Conservation (phyloP, 163 green algal species). For the Scenedesmus sp. region DNA sequence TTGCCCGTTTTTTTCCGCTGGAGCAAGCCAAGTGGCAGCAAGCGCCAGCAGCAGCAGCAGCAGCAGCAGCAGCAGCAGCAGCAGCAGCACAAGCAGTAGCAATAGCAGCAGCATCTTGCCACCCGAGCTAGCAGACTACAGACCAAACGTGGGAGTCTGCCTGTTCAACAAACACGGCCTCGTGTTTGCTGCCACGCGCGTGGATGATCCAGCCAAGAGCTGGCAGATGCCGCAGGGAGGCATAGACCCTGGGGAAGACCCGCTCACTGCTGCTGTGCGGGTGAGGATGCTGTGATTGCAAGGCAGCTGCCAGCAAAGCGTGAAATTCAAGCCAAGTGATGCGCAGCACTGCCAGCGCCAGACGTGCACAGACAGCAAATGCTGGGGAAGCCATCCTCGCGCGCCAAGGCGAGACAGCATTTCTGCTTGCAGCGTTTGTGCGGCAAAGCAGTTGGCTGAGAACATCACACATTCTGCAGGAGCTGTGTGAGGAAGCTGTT, state of each 20-base stretch:
- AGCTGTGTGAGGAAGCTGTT: too few species aligned
- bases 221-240: constrained; percentile 66
- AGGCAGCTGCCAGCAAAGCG: too few species aligned
- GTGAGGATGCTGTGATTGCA: background rate
- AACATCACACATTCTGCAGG: too few species aligned
- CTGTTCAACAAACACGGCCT: constrained; percentile 50
- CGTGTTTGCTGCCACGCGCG: constrained; percentile 49
- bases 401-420: too few species aligned
- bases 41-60: too few species aligned
- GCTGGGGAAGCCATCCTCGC: too few species aligned
- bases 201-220: constrained; percentile 23
- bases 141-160: constrained; percentile 49
- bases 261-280: constrained; percentile 56
- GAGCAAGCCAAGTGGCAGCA: background rate
- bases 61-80: background rate
- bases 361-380: too few species aligned
- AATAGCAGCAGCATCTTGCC: background rate
- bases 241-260: constrained; percentile 68
- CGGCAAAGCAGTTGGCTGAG: too few species aligned
- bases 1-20: background rate
- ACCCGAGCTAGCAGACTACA: constrained; percentile 16
- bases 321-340: too few species aligned
- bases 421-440: too few species aligned
- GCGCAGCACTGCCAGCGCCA: too few species aligned
- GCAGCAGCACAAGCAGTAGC: background rate